Percentiles rank a stretch among this genome's conserved stretches.
phyloP scores from a whole-genome alignment of 495 filamentous ascomycete genomes.

The Tuber umbilicatum region DNA sequence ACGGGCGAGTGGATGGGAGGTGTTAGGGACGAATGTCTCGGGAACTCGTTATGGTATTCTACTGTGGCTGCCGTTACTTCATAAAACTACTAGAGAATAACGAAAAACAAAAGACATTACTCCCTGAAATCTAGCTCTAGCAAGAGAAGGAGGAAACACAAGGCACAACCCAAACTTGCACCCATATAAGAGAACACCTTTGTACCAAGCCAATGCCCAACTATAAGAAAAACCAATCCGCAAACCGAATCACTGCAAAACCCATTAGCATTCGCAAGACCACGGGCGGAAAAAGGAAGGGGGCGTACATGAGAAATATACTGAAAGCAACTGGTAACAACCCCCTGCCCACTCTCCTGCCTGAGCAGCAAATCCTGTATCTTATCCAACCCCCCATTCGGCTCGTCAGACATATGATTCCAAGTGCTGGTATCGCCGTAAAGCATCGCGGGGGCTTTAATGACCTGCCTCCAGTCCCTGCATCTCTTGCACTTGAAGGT shows the following conservation, averaged over 20 bases:
- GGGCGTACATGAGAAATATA: constrained; percentile 74
- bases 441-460: constrained; percentile 87
- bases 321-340: constrained; percentile 93
- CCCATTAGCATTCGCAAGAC: background rate
- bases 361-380: constrained; percentile 90
- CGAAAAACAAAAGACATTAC: background rate
- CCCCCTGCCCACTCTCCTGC: constrained; percentile 71
- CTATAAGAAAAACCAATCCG: background rate
- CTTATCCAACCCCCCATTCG: constrained; percentile 58
- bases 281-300: background rate
- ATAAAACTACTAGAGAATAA: background rate
- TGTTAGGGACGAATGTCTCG: background rate
- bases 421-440: constrained; percentile 98
- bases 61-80: background rate
- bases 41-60: background rate
- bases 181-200: background rate
- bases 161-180: background rate
- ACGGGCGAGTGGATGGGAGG: background rate
- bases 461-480: constrained; percentile 72
- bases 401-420: constrained; percentile 89
- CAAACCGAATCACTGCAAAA: background rate
- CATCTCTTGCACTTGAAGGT: constrained; percentile 99
- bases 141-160: background rate
- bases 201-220: background rate
- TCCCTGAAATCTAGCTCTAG: background rate